Evolutionary conservation across 202 grass and related monocot genomes (phyloP).

Genomic region (Setaria italica): DNA sequence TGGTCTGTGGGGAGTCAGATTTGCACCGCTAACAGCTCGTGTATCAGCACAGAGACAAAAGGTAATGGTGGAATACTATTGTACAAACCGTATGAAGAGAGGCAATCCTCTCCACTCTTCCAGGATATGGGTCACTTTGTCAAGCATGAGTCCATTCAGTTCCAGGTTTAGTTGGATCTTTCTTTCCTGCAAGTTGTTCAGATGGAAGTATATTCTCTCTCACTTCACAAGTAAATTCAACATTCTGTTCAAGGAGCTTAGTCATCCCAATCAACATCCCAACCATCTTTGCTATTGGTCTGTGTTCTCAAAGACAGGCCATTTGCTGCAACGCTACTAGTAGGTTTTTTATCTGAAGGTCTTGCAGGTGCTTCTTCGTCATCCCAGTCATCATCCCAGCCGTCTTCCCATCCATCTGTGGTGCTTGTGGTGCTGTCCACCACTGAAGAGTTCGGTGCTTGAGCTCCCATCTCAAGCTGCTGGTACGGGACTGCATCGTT

Average conservation of each 20-base stretch:
- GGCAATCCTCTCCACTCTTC: conserved; percentile 25
- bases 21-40: conserved; percentile 33
- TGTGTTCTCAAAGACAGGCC: conserved; percentile 69
- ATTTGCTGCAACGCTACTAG: conserved; percentile 61
- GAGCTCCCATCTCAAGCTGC: conserved; percentile 90
- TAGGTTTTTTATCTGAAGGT: conserved; percentile 47
- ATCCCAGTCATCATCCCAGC: conserved; percentile 97
- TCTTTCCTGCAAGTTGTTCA: not conserved
- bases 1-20: conserved; percentile 26
- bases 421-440: conserved; percentile 51
- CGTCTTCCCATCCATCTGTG: conserved; percentile 77
- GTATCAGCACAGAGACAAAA: conserved; percentile 37
- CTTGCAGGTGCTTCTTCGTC: conserved; percentile 78
- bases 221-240: conserved; percentile 24
- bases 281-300: conserved; percentile 72
- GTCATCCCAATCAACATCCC: conserved; percentile 97
- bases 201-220: conserved; percentile 12
- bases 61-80: conserved; percentile 36
- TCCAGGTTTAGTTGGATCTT: not conserved
- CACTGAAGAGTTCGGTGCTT: conserved; percentile 45
- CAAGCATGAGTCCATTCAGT: conserved; percentile 1
- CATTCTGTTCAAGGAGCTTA: conserved; percentile 42
- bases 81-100: conserved; percentile 43
- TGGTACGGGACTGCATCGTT: conserved; percentile 58
- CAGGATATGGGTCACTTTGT: conserved; percentile 28